A percentile compares a stretch with the other conserved stretches of the same genome.
phyloP scores from a whole-genome alignment of 306 rosid genomes.

The Citrullus mucosospermus region DNA sequence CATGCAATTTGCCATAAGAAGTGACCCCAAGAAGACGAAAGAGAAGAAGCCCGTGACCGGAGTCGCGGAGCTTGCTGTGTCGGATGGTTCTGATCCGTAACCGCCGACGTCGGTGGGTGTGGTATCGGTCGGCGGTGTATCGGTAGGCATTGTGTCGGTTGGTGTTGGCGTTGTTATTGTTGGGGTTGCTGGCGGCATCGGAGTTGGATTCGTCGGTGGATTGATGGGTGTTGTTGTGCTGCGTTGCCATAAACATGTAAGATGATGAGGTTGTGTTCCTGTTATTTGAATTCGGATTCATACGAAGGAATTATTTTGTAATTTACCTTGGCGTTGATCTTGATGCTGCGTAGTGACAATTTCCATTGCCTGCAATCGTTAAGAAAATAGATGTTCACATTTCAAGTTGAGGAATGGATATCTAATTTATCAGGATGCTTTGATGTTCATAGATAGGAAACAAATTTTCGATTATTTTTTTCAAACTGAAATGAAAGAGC shows the following conservation, averaged over 20 bases:
- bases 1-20: not conserved
- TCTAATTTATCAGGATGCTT: not conserved
- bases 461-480: not conserved
- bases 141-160: conserved; percentile 8
- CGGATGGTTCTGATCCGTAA: conserved; percentile 57
- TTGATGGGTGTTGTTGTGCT: conserved; percentile 6
- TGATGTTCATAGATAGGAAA: not conserved
- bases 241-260: not conserved
- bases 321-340: conserved; percentile 44
- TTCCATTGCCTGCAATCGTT: conserved; percentile 48
- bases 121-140: conserved; percentile 20
- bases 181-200: conserved; percentile 3
- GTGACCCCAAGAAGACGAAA: conserved; percentile 1
- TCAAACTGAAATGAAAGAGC: not conserved
- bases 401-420: conserved; percentile 9
- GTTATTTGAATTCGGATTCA: not conserved
- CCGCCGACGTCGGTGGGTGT: conserved; percentile 43
- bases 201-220: conserved; percentile 12
- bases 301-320: conserved; percentile 15
- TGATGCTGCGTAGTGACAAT: conserved; percentile 49
- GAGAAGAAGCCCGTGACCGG: conserved; percentile 20
- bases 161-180: not conserved
- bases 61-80: conserved; percentile 41
- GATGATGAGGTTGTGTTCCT: not conserved
- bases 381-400: conserved; percentile 7